Percentiles rank a stretch among this genome's conserved stretches.
Evolutionary conservation across 768 basidiomycete genomes (phyloP).

Genomic region (Pisolithus tinctorius): DNA sequence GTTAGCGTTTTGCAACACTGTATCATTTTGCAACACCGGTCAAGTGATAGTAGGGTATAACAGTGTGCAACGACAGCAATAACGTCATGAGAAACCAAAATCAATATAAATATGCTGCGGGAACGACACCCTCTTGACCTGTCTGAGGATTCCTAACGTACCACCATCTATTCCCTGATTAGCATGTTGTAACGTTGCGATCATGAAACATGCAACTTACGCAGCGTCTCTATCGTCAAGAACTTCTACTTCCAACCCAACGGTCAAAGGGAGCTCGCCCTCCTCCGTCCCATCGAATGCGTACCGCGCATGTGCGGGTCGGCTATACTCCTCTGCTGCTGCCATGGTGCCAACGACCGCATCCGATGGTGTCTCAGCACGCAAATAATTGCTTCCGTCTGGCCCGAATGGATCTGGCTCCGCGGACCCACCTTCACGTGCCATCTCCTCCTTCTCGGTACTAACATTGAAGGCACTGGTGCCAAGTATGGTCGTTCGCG

Average conservation of each 20-base stretch:
- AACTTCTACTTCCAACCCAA: slow-evolving; percentile 68
- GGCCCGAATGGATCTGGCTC: slow-evolving; percentile 57
- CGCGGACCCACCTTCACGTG: slow-evolving; percentile 27
- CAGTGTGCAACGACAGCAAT: slow-evolving; percentile 21
- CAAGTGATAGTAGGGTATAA: too few relatives aligned
- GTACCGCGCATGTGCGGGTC: slow-evolving; percentile 75
- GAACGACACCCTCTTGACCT: slow-evolving; percentile 84
- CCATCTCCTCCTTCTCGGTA: slow-evolving; percentile 48
- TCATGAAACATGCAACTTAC: slow-evolving; percentile 37
- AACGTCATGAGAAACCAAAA: slow-evolving; percentile 14
- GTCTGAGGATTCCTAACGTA: slow-evolving; percentile 76
- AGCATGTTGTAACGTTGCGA: background rate
- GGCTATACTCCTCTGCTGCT: slow-evolving; percentile 56
- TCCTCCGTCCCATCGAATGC: slow-evolving; percentile 76
- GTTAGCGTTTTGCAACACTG: too few relatives aligned
- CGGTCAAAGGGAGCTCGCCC: slow-evolving; percentile 65
- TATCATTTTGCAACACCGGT: too few relatives aligned
- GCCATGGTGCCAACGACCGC: slow-evolving; percentile 54
- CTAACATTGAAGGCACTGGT: slow-evolving; percentile 34
- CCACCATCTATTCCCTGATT: slow-evolving; percentile 70
- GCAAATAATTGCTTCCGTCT: slow-evolving; percentile 70
- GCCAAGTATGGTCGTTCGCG: slow-evolving; percentile 75
- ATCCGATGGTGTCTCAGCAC: slow-evolving; percentile 78
- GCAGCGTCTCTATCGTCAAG: slow-evolving; percentile 76
- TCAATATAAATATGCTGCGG: slow-evolving; percentile 87